Conservation (phyloP, 2,329 filamentous ascomycete genomes). For the Apiospora rasikravindrae region DNA sequence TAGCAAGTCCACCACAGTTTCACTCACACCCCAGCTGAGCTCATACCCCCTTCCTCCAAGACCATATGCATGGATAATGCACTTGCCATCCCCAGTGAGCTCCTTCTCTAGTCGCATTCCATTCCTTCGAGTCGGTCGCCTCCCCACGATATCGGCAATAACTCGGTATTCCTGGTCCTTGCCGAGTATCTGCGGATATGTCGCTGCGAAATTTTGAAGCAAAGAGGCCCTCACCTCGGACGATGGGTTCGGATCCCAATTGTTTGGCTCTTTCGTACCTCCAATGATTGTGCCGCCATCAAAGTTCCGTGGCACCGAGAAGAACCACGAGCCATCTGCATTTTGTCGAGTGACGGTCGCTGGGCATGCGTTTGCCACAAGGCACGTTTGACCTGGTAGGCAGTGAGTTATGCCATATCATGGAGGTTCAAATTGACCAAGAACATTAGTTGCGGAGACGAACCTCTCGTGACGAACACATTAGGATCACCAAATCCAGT, state of each 20-base stretch:
- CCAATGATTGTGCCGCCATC: constrained; percentile 69
- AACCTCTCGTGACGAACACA: constrained; percentile 51
- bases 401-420: background rate
- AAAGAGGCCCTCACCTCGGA: constrained; percentile 51
- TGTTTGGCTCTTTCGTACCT: constrained; percentile 65
- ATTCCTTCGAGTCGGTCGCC: constrained; percentile 51
- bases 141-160: constrained; percentile 50
- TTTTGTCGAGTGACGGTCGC: constrained; percentile 63
- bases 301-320: constrained; percentile 65
- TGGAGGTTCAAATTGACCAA: background rate
- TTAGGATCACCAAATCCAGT: constrained; percentile 48
- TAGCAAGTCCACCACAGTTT: constrained; percentile 51
- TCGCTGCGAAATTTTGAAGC: constrained; percentile 43
- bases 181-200: constrained; percentile 36
- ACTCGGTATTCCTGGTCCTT: constrained; percentile 38
- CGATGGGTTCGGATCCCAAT: constrained; percentile 59
- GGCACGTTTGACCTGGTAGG: constrained; percentile 50
- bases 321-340: constrained; percentile 66
- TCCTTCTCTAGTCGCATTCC: constrained; percentile 61
- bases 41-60: constrained; percentile 67
- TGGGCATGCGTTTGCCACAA: constrained; percentile 44
- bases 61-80: constrained; percentile 62
- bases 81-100: constrained; percentile 33
- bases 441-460: constrained; percentile 17
- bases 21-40: constrained; percentile 64